A percentile compares a stretch with the other conserved stretches of the same genome.
These are phyloP conservation scores for Haplographium delicatum DNA, from an alignment of 495 filamentous ascomycete species.

Conservation along the genomic window DNA sequence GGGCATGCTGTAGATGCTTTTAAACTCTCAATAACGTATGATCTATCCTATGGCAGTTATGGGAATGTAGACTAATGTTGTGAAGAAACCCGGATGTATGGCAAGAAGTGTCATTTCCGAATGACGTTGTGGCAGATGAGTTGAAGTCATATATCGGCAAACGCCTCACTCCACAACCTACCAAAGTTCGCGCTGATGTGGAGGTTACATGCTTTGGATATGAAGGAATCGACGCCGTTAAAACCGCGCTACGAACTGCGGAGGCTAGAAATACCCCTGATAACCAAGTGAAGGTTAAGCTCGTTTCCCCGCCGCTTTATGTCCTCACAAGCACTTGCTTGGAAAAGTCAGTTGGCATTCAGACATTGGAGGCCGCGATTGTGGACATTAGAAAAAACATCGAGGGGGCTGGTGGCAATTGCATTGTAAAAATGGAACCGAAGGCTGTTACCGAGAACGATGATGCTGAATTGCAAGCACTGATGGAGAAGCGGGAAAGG, in stretches of 20 bases:
- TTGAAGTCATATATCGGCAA: conserved; percentile 91
- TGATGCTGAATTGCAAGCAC: conserved; percentile 89
- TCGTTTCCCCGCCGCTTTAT: conserved; percentile 92
- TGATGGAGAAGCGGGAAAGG: conserved; percentile 98
- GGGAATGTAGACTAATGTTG: conserved; percentile 9
- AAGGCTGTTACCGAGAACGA: conserved; percentile 99
- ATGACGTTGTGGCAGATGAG: conserved; percentile 77
- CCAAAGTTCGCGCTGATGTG: conserved; percentile 95
- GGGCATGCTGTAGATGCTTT: conserved; percentile 96
- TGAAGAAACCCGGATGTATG: conserved; percentile 89
- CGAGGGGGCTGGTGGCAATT: conserved; percentile 64
- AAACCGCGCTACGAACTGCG: conserved; percentile 77
- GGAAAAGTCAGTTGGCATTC: conserved; percentile 84
- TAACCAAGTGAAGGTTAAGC: conserved; percentile 91
- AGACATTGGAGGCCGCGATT: conserved; percentile 80
- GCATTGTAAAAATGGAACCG: conserved; percentile 91
- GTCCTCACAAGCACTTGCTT: conserved; percentile 89
- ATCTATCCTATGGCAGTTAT: background rate
- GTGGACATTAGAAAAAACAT: conserved; percentile 76
- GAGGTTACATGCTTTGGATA: conserved; percentile 98
- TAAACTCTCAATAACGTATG: conserved; percentile 96
- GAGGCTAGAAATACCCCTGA: conserved; percentile 85
- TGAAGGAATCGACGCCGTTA: conserved; percentile 97
- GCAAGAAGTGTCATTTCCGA: conserved; percentile 86
- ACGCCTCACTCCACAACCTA: conserved; percentile 92